A percentile compares a stretch with the other conserved stretches of the same genome.
Conservation (phyloP, 441 rosid species). For the Adansonia rubrostipa region DNA sequence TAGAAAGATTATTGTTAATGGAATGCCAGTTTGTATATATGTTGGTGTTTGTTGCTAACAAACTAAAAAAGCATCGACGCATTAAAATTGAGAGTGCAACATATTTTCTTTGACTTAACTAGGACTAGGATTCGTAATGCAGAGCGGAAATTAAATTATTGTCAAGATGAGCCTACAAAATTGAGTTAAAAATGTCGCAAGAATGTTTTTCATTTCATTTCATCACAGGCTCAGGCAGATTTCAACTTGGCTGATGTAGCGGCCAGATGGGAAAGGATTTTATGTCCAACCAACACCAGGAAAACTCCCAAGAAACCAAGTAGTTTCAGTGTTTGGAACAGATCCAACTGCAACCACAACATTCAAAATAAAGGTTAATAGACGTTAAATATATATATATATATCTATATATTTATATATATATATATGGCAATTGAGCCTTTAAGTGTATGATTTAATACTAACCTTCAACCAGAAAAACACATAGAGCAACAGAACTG, state of each 20-base stretch:
- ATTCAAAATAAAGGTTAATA: background rate
- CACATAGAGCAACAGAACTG: constrained; percentile 79
- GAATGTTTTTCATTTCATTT: constrained; percentile 24
- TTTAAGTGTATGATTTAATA: background rate
- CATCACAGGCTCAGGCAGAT: constrained; percentile 53
- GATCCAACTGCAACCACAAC: constrained; percentile 69
- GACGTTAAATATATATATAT: background rate
- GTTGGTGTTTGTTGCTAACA: background rate
- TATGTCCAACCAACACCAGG: constrained; percentile 87
- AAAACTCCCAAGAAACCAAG: constrained; percentile 82
- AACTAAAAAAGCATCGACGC: background rate
- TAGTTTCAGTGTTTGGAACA: constrained; percentile 83
- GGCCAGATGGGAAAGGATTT: constrained; percentile 80
- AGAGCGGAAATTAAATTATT: background rate
- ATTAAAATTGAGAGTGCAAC: background rate
- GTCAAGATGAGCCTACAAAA: constrained; percentile 45
- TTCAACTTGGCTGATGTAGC: constrained; percentile 79
- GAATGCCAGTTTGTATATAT: background rate
- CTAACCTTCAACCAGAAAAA: constrained; percentile 95
- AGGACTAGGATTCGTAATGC: constrained; percentile 5
- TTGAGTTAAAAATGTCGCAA: constrained; percentile 28
- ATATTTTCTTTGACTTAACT: background rate
- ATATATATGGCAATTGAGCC: background rate
- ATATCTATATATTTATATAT: background rate
- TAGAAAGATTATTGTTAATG: background rate